Evolutionary conservation across 805 yeast genomes (phyloP).

Genomic region (Myxozyma geophila): DNA sequence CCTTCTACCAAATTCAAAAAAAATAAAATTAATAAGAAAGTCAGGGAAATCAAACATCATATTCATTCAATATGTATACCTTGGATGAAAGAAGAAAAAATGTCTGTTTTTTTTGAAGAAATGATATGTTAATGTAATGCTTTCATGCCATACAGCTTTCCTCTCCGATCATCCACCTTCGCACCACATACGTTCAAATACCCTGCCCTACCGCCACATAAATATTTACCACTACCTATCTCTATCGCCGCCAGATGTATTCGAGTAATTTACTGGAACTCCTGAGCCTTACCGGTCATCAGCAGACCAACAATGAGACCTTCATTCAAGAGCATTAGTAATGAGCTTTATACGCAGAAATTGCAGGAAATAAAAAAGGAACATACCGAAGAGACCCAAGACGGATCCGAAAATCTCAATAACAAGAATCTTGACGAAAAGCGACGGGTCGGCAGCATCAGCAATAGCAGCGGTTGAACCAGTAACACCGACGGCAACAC

Average conservation of each 20-base stretch:
- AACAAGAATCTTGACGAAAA: conserved; percentile 94
- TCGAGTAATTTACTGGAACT: conserved; percentile 52
- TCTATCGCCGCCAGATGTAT: not conserved
- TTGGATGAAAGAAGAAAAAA: conserved; percentile 13
- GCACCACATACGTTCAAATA: conserved; percentile 13
- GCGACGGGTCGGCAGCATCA: conserved; percentile 95
- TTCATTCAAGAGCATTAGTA: not conserved
- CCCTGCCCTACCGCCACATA: conserved; percentile 5
- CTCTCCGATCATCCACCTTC: conserved; percentile 10
- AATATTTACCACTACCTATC: conserved; percentile 8
- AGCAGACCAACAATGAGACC: conserved; percentile 90
- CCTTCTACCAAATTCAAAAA: conserved; percentile 21
- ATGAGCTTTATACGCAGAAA: not conserved
- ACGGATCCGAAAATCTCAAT: conserved; percentile 97
- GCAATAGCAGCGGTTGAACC: conserved; percentile 98
- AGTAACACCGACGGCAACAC: conserved; percentile 94
- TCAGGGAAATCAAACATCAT: conserved; percentile 12
- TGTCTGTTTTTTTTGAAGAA: conserved; percentile 4
- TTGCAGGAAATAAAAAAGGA: not conserved
- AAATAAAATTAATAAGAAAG: conserved; percentile 12
- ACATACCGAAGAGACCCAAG: conserved; percentile 81
- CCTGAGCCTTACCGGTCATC: conserved; percentile 95
- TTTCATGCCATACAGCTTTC: conserved; percentile 5
- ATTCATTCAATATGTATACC: conserved; percentile 19
- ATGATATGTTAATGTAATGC: conserved; percentile 15